phyloP scores from a whole-genome alignment of 2,329 filamentous ascomycete species.

The Didymella arachidicola region DNA sequence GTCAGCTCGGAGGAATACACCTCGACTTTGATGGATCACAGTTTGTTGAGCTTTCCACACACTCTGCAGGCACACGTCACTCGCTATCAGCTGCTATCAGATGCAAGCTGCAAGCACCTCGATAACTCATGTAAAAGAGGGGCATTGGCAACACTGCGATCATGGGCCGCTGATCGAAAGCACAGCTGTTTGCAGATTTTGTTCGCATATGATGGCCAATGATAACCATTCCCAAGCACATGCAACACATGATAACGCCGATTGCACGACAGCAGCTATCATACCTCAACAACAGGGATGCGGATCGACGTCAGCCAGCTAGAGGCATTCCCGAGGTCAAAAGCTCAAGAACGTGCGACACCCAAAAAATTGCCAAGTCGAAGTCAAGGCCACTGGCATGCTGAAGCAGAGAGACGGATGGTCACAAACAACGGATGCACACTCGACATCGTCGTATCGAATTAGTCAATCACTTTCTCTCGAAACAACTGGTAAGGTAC shows the following conservation, averaged over 20 bases:
- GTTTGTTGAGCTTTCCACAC: background rate
- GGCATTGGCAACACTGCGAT: background rate
- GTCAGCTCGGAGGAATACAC: background rate
- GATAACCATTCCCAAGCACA: constrained; percentile 1
- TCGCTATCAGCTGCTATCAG: constrained; percentile 9
- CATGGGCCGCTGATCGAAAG: constrained; percentile 7
- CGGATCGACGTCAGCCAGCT: background rate
- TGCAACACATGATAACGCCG: background rate
- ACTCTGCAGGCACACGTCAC: background rate
- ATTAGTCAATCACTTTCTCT: background rate
- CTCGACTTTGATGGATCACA: background rate
- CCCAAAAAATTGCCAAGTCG: too few relatives aligned
- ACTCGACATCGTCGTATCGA: background rate
- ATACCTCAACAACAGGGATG: background rate
- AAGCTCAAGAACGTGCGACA: background rate
- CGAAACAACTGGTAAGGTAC: background rate
- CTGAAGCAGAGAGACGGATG: background rate
- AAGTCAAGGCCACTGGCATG: background rate
- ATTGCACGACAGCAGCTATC: background rate
- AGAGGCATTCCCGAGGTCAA: background rate
- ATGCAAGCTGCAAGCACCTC: constrained; percentile 1
- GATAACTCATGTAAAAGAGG: constrained; percentile 20
- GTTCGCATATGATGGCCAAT: constrained; percentile 7
- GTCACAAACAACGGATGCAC: background rate
- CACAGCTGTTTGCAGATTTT: constrained; percentile 11